A percentile compares a stretch with the other conserved stretches of the same genome.
Evolutionary conservation across 352 stramenopile species (phyloP).

Genomic region (Pythium utonaiense): DNA sequence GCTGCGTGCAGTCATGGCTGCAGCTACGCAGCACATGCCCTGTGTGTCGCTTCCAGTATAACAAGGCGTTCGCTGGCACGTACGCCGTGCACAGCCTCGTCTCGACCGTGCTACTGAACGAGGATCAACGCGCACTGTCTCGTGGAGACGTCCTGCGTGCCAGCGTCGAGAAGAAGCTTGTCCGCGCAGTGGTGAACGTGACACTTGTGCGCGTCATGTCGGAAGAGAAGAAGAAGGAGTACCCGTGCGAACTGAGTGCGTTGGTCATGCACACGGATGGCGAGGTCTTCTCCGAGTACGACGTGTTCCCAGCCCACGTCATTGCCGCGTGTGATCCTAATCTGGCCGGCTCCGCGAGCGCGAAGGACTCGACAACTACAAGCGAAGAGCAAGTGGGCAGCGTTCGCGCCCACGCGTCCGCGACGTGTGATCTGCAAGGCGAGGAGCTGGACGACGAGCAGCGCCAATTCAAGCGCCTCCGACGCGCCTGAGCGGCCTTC

Average conservation of each 20-base stretch:
- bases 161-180: slow-evolving; percentile 33
- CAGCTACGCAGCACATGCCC: slow-evolving; percentile 88
- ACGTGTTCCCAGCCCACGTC: slow-evolving; percentile 11
- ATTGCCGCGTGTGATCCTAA: slow-evolving; percentile 1
- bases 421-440: slow-evolving; percentile 16
- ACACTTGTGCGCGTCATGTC: slow-evolving; percentile 45
- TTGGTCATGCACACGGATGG: slow-evolving; percentile 27
- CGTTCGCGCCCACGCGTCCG: slow-evolving; percentile 8
- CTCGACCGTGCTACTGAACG: slow-evolving; percentile 38
- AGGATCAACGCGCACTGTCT: slow-evolving; percentile 20
- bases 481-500: background rate
- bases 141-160: slow-evolving; percentile 22
- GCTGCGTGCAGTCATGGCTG: slow-evolving; percentile 91
- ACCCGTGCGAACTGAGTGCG: slow-evolving; percentile 47
- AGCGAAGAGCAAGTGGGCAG: slow-evolving; percentile 4
- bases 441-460: slow-evolving; percentile 12
- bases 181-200: slow-evolving; percentile 40
- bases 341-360: background rate
- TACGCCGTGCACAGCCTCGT: slow-evolving; percentile 44
- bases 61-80: slow-evolving; percentile 48
- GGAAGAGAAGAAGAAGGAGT: slow-evolving; percentile 39
- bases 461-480: slow-evolving; percentile 16
- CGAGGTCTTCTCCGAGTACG: slow-evolving; percentile 26
- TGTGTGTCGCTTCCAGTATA: slow-evolving; percentile 89
- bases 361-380: background rate